Evolutionary conservation across 176 grass and related monocot genomes (phyloP).

Genomic region (Pontederia crassipes): DNA sequence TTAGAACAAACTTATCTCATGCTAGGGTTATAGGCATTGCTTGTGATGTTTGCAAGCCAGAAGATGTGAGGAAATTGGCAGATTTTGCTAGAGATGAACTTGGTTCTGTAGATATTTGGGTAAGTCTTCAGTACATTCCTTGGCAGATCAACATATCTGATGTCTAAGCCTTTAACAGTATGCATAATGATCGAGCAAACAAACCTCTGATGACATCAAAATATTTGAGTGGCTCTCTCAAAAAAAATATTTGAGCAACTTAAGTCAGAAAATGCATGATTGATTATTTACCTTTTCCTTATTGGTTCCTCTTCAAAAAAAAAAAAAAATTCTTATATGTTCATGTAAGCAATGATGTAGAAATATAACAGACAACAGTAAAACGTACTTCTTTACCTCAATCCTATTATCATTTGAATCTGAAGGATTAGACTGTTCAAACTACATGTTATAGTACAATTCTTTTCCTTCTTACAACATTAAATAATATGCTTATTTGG

Average conservation of each 20-base stretch:
- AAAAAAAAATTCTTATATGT: background rate
- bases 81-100: conserved; percentile 64
- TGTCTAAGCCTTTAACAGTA: no score
- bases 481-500: background rate
- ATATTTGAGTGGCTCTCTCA: no score
- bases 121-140: conserved; percentile 26
- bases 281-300: no score
- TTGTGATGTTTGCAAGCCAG: conserved; percentile 94
- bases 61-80: conserved; percentile 77
- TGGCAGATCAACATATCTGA: no score
- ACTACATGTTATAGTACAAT: no score
- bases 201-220: no score
- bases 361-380: background rate
- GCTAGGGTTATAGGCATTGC: conserved; percentile 78
- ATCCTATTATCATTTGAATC: no score
- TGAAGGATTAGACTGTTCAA: no score
- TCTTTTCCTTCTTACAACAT: background rate
- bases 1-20: conserved; percentile 48
- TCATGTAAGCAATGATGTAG: background rate
- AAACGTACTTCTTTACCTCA: no score
- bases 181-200: no score
- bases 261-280: no score
- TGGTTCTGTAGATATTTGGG: conserved; percentile 96
- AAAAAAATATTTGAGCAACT: no score
- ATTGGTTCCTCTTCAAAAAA: background rate